phyloP scores from a whole-genome alignment of 129 eudicot species.

The Chrysanthemum makinoi region DNA sequence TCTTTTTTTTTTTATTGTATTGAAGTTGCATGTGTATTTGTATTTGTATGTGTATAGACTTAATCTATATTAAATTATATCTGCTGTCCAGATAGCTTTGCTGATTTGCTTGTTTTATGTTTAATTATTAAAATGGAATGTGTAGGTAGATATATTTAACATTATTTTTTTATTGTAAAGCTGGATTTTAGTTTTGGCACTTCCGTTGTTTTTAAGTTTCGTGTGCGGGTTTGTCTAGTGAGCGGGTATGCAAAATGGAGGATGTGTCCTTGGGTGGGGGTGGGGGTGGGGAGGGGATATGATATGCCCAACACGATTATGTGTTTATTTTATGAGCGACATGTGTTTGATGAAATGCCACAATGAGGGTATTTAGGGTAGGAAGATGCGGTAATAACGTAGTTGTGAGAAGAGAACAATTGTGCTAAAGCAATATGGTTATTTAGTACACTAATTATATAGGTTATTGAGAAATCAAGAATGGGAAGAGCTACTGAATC shows the following conservation, averaged over 20 bases:
- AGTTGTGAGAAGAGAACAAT: too few species aligned
- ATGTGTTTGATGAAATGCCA: background rate
- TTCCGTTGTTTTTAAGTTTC: too few species aligned
- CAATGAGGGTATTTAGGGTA: background rate
- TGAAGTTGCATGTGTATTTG: constrained; percentile 28
- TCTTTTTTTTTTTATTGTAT: constrained; percentile 7
- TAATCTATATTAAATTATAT: constrained; percentile 14
- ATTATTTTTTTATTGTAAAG: background rate
- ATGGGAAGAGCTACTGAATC: too few species aligned
- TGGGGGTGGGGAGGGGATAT: too few species aligned
- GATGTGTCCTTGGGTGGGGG: too few species aligned
- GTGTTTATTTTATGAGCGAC: background rate
- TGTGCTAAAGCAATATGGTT: too few species aligned
- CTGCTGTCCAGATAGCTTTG: constrained; percentile 22
- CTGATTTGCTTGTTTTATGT: constrained; percentile 2
- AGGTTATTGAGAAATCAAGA: too few species aligned
- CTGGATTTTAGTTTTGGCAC: background rate
- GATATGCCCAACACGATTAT: too few species aligned
- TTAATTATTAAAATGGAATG: background rate
- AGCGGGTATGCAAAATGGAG: too few species aligned
- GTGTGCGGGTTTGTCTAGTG: too few species aligned
- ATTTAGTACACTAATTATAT: too few species aligned
- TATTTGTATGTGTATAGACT: background rate
- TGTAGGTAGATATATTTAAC: background rate
- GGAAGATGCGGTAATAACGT: too few species aligned